Percentiles rank a stretch among this genome's conserved stretches.
phyloP scores from a whole-genome alignment of 805 yeast genomes.

The Isabelozyma rhagii region DNA sequence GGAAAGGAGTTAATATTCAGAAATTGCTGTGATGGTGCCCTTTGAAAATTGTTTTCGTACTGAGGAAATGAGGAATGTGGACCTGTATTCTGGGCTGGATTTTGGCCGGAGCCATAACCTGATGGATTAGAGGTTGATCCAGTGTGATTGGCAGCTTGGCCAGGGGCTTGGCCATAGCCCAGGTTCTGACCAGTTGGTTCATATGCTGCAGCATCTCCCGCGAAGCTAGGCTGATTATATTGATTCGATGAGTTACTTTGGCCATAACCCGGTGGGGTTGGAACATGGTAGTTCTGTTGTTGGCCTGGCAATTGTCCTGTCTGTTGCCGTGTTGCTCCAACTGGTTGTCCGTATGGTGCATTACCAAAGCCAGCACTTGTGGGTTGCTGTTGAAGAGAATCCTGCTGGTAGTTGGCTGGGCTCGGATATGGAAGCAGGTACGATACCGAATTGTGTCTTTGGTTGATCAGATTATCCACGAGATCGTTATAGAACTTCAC shows the following conservation, averaged over 20 bases:
- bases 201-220: too few species aligned
- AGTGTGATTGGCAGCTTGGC: neutral
- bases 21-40: constrained; percentile 11
- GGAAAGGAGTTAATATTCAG: constrained; percentile 29
- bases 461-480: constrained; percentile 46
- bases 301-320: neutral
- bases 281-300: neutral
- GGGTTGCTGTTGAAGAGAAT: constrained; percentile 22
- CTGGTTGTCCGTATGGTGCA: neutral
- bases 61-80: neutral
- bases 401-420: neutral
- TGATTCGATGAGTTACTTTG: too few species aligned
- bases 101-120: neutral
- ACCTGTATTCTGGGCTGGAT: neutral
- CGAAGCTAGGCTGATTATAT: too few species aligned
- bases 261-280: neutral
- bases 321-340: too few species aligned
- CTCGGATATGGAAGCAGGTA: constrained; percentile 5
- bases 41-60: neutral
- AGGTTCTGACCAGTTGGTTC: neutral
- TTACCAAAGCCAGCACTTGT: constrained; percentile 30
- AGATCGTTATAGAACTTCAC: constrained; percentile 66
- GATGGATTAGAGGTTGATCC: neutral
- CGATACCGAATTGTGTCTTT: constrained; percentile 13
- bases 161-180: constrained; percentile 1